Conservation (phyloP, 2,329 filamentous ascomycete genomes). For the Trichoderma oligosporum region DNA sequence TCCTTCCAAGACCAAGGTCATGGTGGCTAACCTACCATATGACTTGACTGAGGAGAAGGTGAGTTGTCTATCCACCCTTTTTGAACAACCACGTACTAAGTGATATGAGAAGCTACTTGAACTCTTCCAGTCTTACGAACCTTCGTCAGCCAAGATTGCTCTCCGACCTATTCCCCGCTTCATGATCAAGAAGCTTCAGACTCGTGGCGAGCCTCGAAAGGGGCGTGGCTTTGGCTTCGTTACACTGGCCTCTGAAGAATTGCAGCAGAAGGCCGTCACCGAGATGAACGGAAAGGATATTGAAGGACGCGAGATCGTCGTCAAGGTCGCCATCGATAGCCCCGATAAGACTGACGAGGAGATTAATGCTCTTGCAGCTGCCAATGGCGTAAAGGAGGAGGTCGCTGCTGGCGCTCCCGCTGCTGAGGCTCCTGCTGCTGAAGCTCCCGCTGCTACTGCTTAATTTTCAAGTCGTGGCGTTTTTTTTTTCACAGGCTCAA, state of each 20-base stretch:
- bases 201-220: slow-evolving; percentile 96
- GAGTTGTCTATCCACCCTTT: slow-evolving; percentile 29
- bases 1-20: slow-evolving; percentile 99
- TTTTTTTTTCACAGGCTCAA: slow-evolving; percentile 28
- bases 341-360: slow-evolving; percentile 94
- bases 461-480: slow-evolving; percentile 28
- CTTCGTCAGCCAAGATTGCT: slow-evolving; percentile 94
- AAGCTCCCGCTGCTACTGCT: slow-evolving; percentile 29
- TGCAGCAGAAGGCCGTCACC: slow-evolving; percentile 91
- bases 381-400: slow-evolving; percentile 42
- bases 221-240: slow-evolving; percentile 98
- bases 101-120: slow-evolving; percentile 76
- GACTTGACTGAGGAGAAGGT: slow-evolving; percentile 98
- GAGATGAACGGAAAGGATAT: slow-evolving; percentile 99
- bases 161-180: slow-evolving; percentile 97
- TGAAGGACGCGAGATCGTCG: slow-evolving; percentile 96
- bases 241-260: slow-evolving; percentile 88
- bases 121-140: slow-evolving; percentile 89
- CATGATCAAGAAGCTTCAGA: slow-evolving; percentile 99
- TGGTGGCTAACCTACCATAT: slow-evolving; percentile 99
- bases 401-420: slow-evolving; percentile 27
- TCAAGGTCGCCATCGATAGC: slow-evolving; percentile 99
- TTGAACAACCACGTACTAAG: neutral
- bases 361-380: slow-evolving; percentile 54
- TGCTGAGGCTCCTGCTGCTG: slow-evolving; percentile 26